Percentiles rank a stretch among this genome's conserved stretches.
Conservation (phyloP, 208 protist genomes). For the Leishmania amazonensis region DNA sequence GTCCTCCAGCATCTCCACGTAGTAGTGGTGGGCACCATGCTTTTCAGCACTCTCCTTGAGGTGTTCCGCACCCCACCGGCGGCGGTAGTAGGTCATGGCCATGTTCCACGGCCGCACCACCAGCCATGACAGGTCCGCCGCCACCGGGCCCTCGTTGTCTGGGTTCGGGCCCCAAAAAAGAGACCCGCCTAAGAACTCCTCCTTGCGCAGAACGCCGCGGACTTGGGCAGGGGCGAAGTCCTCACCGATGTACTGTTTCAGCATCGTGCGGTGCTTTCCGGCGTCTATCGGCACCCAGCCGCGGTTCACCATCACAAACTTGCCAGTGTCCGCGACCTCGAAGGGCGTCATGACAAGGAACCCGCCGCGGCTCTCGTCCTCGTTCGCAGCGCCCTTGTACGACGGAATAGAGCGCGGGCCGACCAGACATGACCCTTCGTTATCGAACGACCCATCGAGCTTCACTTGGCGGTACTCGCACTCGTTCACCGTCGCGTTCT, state of each 20-base stretch:
- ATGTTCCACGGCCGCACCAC: slow-evolving; percentile 84
- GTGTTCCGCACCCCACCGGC: slow-evolving; percentile 53
- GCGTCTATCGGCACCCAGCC: slow-evolving; percentile 91
- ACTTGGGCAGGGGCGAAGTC: slow-evolving; percentile 54
- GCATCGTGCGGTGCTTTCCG: slow-evolving; percentile 79
- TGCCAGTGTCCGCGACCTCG: slow-evolving; percentile 58
- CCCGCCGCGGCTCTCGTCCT: slow-evolving; percentile 80
- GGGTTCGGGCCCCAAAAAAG: slow-evolving; percentile 56
- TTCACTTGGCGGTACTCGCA: slow-evolving; percentile 68
- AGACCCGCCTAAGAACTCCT: slow-evolving; percentile 72
- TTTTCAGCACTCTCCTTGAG: slow-evolving; percentile 34
- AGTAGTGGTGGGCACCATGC: slow-evolving; percentile 82
- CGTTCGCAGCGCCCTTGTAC: slow-evolving; percentile 73
- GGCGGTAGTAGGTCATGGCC: slow-evolving; percentile 67
- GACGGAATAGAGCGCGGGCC: slow-evolving; percentile 84
- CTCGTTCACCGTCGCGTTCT: slow-evolving; percentile 43
- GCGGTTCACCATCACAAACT: slow-evolving; percentile 87
- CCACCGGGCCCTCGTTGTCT: slow-evolving; percentile 74
- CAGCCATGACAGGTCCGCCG: slow-evolving; percentile 77
- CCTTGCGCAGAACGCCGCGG: slow-evolving; percentile 70
- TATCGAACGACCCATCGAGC: slow-evolving; percentile 84
- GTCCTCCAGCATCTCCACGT: slow-evolving; percentile 87
- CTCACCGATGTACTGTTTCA: slow-evolving; percentile 87
- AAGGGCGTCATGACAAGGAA: slow-evolving; percentile 89
- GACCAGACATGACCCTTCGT: slow-evolving; percentile 83